Percentiles rank a stretch among this genome's conserved stretches.
phyloP scores from a whole-genome alignment of 2,329 filamentous ascomycete species.

The Fusarium brevicatenulatum region DNA sequence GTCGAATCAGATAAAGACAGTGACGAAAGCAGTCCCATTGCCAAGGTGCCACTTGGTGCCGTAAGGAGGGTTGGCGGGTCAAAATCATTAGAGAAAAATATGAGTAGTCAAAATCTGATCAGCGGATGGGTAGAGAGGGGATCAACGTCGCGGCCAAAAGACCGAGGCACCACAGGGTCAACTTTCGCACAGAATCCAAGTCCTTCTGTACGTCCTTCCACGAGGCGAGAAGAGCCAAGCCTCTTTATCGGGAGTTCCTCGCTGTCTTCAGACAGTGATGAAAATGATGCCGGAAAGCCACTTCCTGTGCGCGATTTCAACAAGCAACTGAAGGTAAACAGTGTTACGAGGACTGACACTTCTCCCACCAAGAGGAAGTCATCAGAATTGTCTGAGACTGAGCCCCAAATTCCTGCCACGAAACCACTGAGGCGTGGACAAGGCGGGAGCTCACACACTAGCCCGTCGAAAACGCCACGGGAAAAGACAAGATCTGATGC shows the following conservation, averaged over 20 bases:
- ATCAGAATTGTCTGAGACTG: not conserved
- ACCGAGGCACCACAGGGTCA: not conserved
- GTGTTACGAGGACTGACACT: not conserved
- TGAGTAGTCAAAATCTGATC: slow-evolving; percentile 51
- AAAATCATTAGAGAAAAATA: slow-evolving; percentile 39
- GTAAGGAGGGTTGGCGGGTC: slow-evolving; percentile 32
- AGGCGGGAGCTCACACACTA: not conserved
- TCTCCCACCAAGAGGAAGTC: not conserved
- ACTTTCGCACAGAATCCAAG: not conserved
- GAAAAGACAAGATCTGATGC: slow-evolving; percentile 8
- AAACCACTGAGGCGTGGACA: slow-evolving; percentile 18
- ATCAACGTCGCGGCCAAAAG: not conserved
- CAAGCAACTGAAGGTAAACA: slow-evolving; percentile 45
- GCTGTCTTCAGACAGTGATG: slow-evolving; percentile 26
- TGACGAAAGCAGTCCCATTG: not conserved
- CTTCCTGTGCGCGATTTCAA: slow-evolving; percentile 50
- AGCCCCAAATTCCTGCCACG: slow-evolving; percentile 34
- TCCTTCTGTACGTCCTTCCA: not conserved
- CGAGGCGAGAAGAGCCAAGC: slow-evolving; percentile 16
- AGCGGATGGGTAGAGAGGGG: slow-evolving; percentile 53
- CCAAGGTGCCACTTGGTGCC: slow-evolving; percentile 24
- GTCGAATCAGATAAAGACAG: slow-evolving; percentile 26
- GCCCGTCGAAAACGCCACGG: slow-evolving; percentile 2
- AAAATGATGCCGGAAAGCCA: slow-evolving; percentile 34
- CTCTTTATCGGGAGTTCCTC: slow-evolving; percentile 25